Evolutionary conservation across 495 filamentous ascomycete species (phyloP), one percentile per base, ranked within the genome.

Genomic region (Viridothelium virens): DNA sequence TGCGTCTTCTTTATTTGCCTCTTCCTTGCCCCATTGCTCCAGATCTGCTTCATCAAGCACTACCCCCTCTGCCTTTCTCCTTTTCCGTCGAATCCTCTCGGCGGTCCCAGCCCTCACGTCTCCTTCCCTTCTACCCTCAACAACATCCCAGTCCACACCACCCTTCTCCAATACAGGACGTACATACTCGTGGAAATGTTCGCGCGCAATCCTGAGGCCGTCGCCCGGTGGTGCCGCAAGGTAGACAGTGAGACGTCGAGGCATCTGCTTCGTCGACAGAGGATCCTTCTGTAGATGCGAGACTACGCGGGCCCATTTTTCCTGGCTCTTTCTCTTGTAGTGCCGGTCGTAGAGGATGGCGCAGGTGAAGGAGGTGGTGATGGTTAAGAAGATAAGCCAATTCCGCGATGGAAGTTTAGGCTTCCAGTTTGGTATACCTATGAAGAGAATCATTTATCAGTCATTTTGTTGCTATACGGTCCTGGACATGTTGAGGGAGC

Each of bases 161-260:
- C 89, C 92, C 1, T 92, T 89, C 1, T 92, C 90, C 38, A 99
- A 78, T 41, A 99, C 83, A 0, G 94, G 94, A 79, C 97, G 97
- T 61, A 97, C 85, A 70, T 96, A 97, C 73, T 96, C 90, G 62
- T 90, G 88, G 77, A 95, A 99, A 75, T 97, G 91, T 53, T 97
- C 94, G 64, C 93, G 88, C 34, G 92, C 89, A 1, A 84, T 77
- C 37, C 90, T 82, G 39, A 97, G 77, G 3, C 91, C 87, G 78
- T 96, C 92, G 18, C 86, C 89, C 0, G 94, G 94, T 1, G 95
- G 92, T 5, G 87, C 87, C 62, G 90, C 82, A 53, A 99, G 81
- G 74, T 89, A 93, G 46, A 99, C 84, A 16, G 91, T 96, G 56
- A 97, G 77, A 71, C 88, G 93, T 46, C 95, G 87, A 18, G 91